Evolutionary conservation across 2,329 filamentous ascomycete genomes (phyloP), one percentile per base, ranked within the genome.

Genomic region (Colletotrichum shisoi): DNA sequence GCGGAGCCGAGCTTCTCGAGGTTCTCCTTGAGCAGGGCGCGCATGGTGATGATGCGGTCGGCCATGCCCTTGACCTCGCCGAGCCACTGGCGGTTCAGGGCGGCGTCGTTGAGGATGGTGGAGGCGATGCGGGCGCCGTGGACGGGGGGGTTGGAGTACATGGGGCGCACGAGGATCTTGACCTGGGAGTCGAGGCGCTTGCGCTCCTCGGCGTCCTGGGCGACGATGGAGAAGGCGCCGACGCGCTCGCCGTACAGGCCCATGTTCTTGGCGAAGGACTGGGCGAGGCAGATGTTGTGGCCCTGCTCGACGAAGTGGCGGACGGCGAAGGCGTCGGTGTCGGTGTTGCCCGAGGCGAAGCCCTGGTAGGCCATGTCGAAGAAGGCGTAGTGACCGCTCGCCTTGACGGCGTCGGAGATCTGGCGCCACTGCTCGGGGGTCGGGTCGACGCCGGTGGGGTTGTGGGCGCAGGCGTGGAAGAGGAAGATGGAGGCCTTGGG

Each of bases 361-460:
- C 94, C 94, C 83, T 99, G 94, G 86, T 99, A 99, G 71, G 94
- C 94, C 94, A 97, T 97, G 81, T 98, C 94, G 83, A 98, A 99
- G 88, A 99, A 97, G 74, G 93, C 89, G 79, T 91, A 96, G 86
- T 98, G 94, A 57, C 86, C 89, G 79, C 91, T 89, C 78, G 88
- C 86, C 87, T 96, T 96, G 80, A 97, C 89, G 69, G 90, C 91
- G 69, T 91, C 83, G 80, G 91, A 92, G 79, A 99, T 95, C 83
- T 94, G 85, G 81, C 88, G 88, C 94, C 94, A 98, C 84, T 98
- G 94, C 79, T 92, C 91, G 74, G 88, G 82, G 48, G 92, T 97
- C 42, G 94, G 95, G 82, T 98, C 94, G 75, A 98, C 91, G 78
- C 94, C 94, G 71, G 95, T 98, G 67, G 94, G 94, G 87, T 98